Evolutionary conservation across 2,329 filamentous ascomycete genomes (phyloP).

Genomic region (Penicillium thymicola): DNA sequence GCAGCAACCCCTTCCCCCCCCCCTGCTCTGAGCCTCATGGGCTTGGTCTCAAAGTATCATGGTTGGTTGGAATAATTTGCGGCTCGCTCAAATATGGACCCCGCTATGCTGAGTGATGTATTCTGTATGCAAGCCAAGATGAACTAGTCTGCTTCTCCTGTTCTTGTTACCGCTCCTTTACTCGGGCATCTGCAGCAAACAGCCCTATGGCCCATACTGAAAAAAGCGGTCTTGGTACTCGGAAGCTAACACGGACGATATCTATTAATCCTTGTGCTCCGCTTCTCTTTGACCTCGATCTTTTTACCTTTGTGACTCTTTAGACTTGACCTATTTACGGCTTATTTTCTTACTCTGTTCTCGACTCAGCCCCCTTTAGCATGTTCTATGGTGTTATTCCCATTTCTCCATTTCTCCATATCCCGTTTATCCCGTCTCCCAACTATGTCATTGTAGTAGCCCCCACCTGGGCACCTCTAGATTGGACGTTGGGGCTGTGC

Average conservation of each 20-base stretch:
- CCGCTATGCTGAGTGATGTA: neutral
- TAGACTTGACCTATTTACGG: neutral
- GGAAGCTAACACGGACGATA: neutral
- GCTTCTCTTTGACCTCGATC: neutral
- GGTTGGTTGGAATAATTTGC: constrained; percentile 4
- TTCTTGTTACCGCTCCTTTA: constrained; percentile 6
- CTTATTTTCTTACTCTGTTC: neutral
- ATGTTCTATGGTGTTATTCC: constrained; percentile 1
- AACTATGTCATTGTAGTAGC: neutral
- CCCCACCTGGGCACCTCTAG: neutral
- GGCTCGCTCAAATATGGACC: neutral
- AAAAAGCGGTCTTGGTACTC: constrained; percentile 4
- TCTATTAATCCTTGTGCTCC: neutral
- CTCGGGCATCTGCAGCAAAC: constrained; percentile 2
- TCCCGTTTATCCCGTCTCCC: neutral
- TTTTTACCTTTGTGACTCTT: neutral
- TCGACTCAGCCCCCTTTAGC: neutral
- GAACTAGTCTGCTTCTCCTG: neutral
- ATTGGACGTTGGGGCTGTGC: constrained; percentile 3
- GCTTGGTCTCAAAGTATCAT: neutral
- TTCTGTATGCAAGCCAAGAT: constrained; percentile 1
- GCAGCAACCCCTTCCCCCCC: neutral
- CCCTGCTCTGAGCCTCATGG: constrained; percentile 10
- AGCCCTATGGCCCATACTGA: constrained; percentile 8
- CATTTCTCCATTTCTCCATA: neutral